phyloP scores from a whole-genome alignment of 2,329 filamentous ascomycete species.

The Bipolaris cookei region DNA sequence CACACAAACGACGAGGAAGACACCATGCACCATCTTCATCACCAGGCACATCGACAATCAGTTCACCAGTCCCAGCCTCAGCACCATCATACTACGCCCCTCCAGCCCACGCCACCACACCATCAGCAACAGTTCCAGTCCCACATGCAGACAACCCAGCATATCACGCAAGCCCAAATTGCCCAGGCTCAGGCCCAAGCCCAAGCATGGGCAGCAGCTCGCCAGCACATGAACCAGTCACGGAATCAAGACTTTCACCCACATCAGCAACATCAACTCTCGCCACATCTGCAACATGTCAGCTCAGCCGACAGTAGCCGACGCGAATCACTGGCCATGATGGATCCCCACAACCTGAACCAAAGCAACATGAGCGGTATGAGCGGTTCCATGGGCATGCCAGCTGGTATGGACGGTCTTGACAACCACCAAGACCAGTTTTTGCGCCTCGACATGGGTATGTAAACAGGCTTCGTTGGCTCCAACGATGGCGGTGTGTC shows the following conservation, averaged over 20 bases:
- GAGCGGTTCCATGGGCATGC: conserved; percentile 28
- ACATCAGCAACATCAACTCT: conserved; percentile 39
- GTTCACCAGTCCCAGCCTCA: conserved; percentile 20
- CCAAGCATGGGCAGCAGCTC: conserved; percentile 42
- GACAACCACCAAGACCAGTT: conserved; percentile 43
- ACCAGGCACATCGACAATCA: conserved; percentile 12
- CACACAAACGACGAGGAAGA: conserved; percentile 36
- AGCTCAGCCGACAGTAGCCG: conserved; percentile 42
- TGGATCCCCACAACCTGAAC: conserved; percentile 39
- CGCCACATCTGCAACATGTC: conserved; percentile 37
- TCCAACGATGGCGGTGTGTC: conserved; percentile 30
- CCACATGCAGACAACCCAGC: conserved; percentile 37
- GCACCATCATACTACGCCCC: conserved; percentile 31
- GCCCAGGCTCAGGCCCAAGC: conserved; percentile 34
- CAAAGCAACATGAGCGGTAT: conserved; percentile 20
- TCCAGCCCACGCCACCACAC: conserved; percentile 42
- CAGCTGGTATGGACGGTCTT: conserved; percentile 44
- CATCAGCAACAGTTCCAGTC: conserved; percentile 32
- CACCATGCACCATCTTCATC: conserved; percentile 26
- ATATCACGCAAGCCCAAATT: conserved; percentile 40
- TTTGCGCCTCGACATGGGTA: conserved; percentile 42
- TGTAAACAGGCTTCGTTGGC: conserved; percentile 38
- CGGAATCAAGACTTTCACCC: conserved; percentile 41
- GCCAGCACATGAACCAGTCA: conserved; percentile 48
- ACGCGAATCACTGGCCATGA: conserved; percentile 38